Evolutionary conservation across 2,329 filamentous ascomycete genomes (phyloP), one percentile per base, ranked within the genome.

Genomic region (Colletotrichum falcatum): DNA sequence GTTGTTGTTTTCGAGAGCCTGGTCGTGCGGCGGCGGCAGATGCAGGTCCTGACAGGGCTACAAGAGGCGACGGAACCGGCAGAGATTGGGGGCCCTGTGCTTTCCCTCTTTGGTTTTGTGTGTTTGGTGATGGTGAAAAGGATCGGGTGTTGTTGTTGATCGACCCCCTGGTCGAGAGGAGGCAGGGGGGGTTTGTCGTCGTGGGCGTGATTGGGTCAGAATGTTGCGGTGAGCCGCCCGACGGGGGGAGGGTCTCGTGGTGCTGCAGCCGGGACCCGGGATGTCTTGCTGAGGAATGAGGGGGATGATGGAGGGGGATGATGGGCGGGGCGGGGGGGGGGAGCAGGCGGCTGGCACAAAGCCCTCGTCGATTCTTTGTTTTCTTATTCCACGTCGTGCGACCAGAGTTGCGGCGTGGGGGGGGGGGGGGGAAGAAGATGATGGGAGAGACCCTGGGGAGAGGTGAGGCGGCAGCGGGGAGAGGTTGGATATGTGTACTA

Each of bases 271-370:
- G 63, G 67, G 67, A 70, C 67, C 67, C 66, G 56, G 67, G 67
- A 70, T 70, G 67, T 70, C 67, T 70, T 70, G 67, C 67, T 66
- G 63, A 66, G 67, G 67, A 70, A 70, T 70, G 67, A 59, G 65
- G 66, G 44, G 44, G 42, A n/a, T n/a, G n/a, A n/a, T n/a, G n/a
- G n/a, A n/a, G n/a, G n/a, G n/a, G n/a, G 39, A 8, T 1, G 18
- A 37, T 49, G 66, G 30, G 18, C 39, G 37, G 18, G 61, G 42
- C 7, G 55, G 39, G 26, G 20, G 11, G 18, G 58, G 33, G 18
- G 61, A 20, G 46, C n/a, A n/a, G n/a, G n/a, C n/a, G n/a, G 30
- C 37, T 46, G 39, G 39, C 37, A 60, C 44, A 48, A 60, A 49
- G 33, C 18, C 48, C 48, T 64, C 35, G 37, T 66, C 20, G 37